phyloP scores from a whole-genome alignment of 176 grass and related monocot species.

The Ampelocalamus luodianensis region DNA sequence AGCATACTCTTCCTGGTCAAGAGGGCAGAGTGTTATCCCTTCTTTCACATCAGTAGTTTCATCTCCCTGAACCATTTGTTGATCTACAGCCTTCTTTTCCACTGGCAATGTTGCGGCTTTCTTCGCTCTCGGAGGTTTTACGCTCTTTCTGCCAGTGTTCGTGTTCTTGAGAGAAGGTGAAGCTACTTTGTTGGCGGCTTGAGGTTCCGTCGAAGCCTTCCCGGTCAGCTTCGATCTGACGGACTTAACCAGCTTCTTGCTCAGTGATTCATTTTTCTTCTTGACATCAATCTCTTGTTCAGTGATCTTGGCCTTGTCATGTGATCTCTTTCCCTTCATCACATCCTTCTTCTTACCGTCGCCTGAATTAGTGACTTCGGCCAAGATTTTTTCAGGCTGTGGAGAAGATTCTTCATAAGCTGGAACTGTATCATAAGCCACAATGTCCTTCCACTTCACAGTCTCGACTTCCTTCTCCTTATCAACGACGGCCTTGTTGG shows the following conservation, averaged over 20 bases:
- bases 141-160: neutral
- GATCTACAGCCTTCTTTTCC: neutral
- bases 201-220: constrained; percentile 15
- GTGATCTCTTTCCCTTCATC: constrained; percentile 33
- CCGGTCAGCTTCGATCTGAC: constrained; percentile 34
- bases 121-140: constrained; percentile 22
- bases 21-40: neutral
- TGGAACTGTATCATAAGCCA: constrained; percentile 41
- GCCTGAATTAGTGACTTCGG: no score
- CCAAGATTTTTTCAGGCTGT: neutral
- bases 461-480: neutral
- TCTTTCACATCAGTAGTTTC: neutral
- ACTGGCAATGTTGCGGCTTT: neutral
- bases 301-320: neutral
- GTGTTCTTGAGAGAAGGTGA: neutral
- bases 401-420: neutral
- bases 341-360: constrained; percentile 11
- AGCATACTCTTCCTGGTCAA: constrained; percentile 14
- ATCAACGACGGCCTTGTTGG: neutral
- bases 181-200: neutral
- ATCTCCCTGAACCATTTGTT: neutral
- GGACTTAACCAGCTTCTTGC: constrained; percentile 40
- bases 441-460: constrained; percentile 72
- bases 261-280: constrained; percentile 1
- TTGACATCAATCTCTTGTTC: neutral